These are phyloP conservation scores for Flaveria trinervia DNA, from an alignment of 129 eudicot genomes.

Conservation along the genomic window DNA sequence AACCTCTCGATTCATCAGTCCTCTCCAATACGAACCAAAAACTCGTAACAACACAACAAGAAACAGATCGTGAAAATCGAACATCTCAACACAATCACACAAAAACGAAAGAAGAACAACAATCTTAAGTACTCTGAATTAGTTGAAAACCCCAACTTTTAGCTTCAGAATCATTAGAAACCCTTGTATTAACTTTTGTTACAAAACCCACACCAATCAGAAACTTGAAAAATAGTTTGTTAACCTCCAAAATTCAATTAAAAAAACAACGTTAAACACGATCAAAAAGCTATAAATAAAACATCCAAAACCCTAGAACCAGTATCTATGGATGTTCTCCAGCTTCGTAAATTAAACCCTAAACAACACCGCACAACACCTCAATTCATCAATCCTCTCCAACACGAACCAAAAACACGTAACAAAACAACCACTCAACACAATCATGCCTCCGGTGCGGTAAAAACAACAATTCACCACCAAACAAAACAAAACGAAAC, in stretches of 20 bases:
- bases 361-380: not conserved
- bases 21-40: not conserved
- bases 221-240: not conserved
- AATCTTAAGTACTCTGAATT: not conserved
- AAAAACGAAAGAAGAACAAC: not conserved
- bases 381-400: conserved; percentile 1
- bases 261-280: not conserved
- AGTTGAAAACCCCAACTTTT: not conserved
- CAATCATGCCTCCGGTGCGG: not conserved
- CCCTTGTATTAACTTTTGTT: not conserved
- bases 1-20: not conserved
- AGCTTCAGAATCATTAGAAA: not conserved
- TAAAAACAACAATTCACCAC: not conserved
- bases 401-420: not conserved
- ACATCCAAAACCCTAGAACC: not conserved
- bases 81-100: not conserved
- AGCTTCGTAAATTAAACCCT: not conserved
- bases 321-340: not conserved
- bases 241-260: not conserved
- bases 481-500: not conserved
- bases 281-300: not conserved
- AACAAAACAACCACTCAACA: not conserved
- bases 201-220: not conserved
- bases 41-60: not conserved
- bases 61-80: not conserved